Base-by-base conservation (phyloP, 331 rosid genomes). In the Ulmus americana region DNA sequence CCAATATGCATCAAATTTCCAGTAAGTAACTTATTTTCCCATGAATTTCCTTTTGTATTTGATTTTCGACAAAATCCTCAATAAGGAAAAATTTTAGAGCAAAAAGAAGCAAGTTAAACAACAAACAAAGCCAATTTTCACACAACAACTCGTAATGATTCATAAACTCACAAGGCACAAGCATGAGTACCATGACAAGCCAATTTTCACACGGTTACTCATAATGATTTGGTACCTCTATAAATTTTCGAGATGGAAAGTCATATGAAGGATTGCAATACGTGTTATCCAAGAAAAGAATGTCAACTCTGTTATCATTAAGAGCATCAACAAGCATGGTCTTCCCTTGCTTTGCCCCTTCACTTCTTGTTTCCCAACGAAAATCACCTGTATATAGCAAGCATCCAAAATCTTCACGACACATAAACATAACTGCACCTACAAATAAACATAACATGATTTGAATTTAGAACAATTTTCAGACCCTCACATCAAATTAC, bases 381-480 rank as follows among this genome's bases (percentile, higher is more conserved):
- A 88, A 88, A 61, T 88, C 95, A 0, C 95, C 95, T 0, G 91
- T 85, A 22, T 77, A 71, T 39, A 88, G 80, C 73, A 77, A 68
- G 69, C 79, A 79, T 1, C 91, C 89, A 74, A 83, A 88, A 14
- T 85, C 85, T 18, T 89, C 91, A 38, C 89, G 89, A 45, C 82
- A 81, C 68, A 88, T 66, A 47, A 88, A 64, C 89, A 88, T 85
- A 42, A 83, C 64, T 0, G 91, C 20, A 18, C 20, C 20, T 18
- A 18, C 1, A 18, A 1, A 18, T 18, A 18, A 18, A 18, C 20
- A 18, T 18, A 18, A 18, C 20, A 18, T 18, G 1, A 18, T 18
- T 18, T 18, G 20, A 18, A 18, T 18, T 18, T 18, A 0, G 20
- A 0, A 18, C 20, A 18, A 1, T 18, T 18, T 18, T 18, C 20